Percentiles rank a stretch among this genome's conserved stretches.
phyloP scores from a whole-genome alignment of 805 yeast species.

The Teunomyces cretensis region DNA sequence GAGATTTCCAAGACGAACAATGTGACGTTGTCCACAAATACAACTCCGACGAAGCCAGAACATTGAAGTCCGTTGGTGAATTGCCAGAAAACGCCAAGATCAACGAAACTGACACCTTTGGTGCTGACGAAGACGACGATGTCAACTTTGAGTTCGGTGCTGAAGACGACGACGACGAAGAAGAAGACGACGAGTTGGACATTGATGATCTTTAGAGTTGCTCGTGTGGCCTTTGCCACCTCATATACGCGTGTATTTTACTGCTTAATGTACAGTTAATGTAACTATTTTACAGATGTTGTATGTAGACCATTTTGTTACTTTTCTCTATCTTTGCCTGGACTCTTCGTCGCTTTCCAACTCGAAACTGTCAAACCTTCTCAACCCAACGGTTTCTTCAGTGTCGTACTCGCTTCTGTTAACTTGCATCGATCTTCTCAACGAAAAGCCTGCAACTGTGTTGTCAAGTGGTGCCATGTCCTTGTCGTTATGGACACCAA shows the following conservation, averaged over 20 bases:
- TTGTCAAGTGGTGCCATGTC: slow-evolving; percentile 72
- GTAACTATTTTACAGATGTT: slow-evolving; percentile 2
- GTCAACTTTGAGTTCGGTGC: slow-evolving; percentile 98
- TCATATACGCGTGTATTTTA: slow-evolving; percentile 3
- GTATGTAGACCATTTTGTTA: not conserved
- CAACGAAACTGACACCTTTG: slow-evolving; percentile 96
- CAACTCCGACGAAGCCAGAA: slow-evolving; percentile 97
- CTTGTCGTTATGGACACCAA: slow-evolving; percentile 55
- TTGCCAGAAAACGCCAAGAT: slow-evolving; percentile 96
- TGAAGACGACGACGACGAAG: slow-evolving; percentile 79
- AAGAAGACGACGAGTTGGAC: slow-evolving; percentile 69
- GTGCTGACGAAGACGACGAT: slow-evolving; percentile 95
- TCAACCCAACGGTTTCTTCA: slow-evolving; percentile 52
- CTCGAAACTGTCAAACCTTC: slow-evolving; percentile 64
- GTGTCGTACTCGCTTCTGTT: slow-evolving; percentile 42
- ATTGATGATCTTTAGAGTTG: slow-evolving; percentile 82
- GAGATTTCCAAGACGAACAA: slow-evolving; percentile 98
- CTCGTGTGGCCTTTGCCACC: not conserved
- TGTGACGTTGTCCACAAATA: slow-evolving; percentile 98
- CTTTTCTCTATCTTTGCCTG: not conserved
- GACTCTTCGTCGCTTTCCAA: slow-evolving; percentile 42
- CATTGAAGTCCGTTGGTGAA: slow-evolving; percentile 93
- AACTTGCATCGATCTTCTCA: slow-evolving; percentile 74
- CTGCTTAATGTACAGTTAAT: slow-evolving; percentile 4
- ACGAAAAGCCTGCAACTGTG: slow-evolving; percentile 74